These are phyloP conservation scores for Paramecium sonneborni DNA, from an alignment of 73 alveolate genomes.

Conservation along the genomic window DNA sequence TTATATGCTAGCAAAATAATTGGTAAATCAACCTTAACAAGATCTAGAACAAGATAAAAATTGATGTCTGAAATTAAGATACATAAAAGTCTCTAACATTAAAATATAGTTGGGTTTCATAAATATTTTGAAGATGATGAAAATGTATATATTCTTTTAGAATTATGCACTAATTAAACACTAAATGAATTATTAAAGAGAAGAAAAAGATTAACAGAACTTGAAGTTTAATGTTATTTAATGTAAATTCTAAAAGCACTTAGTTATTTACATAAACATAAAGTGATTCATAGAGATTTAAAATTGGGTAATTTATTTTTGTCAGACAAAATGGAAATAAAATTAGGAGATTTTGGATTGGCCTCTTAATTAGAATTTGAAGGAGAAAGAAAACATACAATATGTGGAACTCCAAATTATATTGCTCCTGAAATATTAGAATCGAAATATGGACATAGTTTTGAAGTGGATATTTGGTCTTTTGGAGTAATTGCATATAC, in stretches of 20 bases:
- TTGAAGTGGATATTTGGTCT: constrained; percentile 93
- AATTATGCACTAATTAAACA: no score
- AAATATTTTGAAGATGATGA: no score
- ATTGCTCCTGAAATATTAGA: constrained; percentile 92
- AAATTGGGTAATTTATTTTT: constrained; percentile 90
- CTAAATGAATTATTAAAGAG: no score
- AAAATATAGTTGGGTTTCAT: background rate
- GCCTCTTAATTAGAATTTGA: constrained; percentile 93
- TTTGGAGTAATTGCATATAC: constrained; percentile 91
- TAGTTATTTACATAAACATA: constrained; percentile 80
- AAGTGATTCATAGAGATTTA: constrained; percentile 92
- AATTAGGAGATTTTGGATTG: constrained; percentile 93
- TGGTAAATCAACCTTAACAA: constrained; percentile 83
- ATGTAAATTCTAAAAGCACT: constrained; percentile 79
- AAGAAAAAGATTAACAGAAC: constrained; percentile 76
- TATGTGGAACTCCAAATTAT: constrained; percentile 96
- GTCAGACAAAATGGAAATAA: constrained; percentile 86
- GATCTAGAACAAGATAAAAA: constrained; percentile 90
- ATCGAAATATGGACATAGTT: constrained; percentile 89
- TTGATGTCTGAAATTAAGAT: constrained; percentile 74
- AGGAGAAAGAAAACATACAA: constrained; percentile 90
- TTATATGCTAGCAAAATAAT: constrained; percentile 88
- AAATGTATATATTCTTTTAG: background rate
- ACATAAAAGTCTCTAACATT: no score
- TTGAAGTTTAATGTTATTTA: constrained; percentile 87